Evolutionary conservation across 1,284 basidiomycete genomes (phyloP), one percentile per base, ranked within the genome.

Genomic region (Puccinia horiana): DNA sequence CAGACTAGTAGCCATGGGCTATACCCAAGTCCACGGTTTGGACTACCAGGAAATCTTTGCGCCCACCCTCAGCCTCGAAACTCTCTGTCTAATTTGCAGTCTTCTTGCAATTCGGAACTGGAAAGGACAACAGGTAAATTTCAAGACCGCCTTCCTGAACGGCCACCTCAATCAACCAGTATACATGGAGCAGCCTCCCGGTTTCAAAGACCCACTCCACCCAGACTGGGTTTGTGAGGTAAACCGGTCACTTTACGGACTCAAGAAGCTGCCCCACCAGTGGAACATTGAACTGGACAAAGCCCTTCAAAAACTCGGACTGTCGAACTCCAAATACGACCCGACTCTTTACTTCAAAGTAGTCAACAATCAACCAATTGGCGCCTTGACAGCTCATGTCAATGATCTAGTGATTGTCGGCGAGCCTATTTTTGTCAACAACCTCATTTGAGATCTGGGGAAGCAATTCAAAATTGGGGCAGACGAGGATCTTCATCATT

Each of bases 31-130:
- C n/a, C n/a, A n/a, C 12, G 20, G 37, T 8, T 61, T 61, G 40
- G 56, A 77, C 75, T 77, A 63, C 20, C 20, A 61, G 1, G 58
- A 77, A 77, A 52, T 77, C 9, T 77, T 77, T 47, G 26, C 75
- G 1, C 75, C 75, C 16, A 77, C 75, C 6, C 26, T 56, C 6
- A 42, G 18, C 16, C 44, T 47, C 44, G 16, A 47, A 47, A 8
- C 44, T 16, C 40, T 77, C 2, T 52, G 56, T 20, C 37, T 77
- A 0, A 40, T 77, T 26, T 58, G 58, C 42, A 42, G 32, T 47
- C 40, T 77, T 6, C 32, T 77, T 2, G 75, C 56, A 18, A 26
- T 37, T 9, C 58, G 40, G 42, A 40, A n/a, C 14, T 76, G 74
- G 74, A 58, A 11, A 35, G 74, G 74, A 23, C 76, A 77, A 67